Base-by-base conservation (phyloP, 2,329 filamentous ascomycete genomes). In the Ascochyta fabae region DNA sequence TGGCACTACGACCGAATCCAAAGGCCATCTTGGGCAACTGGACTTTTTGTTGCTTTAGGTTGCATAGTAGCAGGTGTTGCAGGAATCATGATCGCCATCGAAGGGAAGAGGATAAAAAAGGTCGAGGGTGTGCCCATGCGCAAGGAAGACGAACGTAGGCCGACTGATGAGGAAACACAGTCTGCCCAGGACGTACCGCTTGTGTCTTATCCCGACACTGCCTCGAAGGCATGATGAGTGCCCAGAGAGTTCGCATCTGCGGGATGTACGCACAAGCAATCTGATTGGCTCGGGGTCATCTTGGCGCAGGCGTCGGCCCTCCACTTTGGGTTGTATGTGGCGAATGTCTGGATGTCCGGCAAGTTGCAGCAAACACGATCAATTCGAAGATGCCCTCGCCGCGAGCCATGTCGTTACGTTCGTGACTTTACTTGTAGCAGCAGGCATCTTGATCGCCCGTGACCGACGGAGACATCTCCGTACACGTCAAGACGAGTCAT, bases 1-100 rank as follows among this genome's bases (percentile, higher is more conserved):
- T 96, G 90, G 90, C 87, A 85, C 2, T 80, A 90, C 75, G 89
- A 91, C 69, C 80, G 90, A 19, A 88, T 87, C 67, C 77, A 88
- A 22, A 81, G 92, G n/a, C 91, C 92, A 0, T 84, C 84, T 22
- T 96, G 91, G 91, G 84, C 87, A 10, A 93, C 90, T 0, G 92
- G 91, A 1, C 75, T 92, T 0, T 91, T 95, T 68, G 88, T 96
- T 16, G 89, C 84, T 2, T 70, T 94, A 6, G 91, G 86, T 3
- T 92, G 87, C 67, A 80, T 87, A 19, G 86, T 89, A 5, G 88
- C 88, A 7, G 88, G 83, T 15, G 70, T 84, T 22, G 91, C 86
- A 15, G 91, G 91, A 3, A 76, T 88, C 31, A 83, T 91, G 70
- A 87, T 87, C 75, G 91, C 88, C 59, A 64, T 85, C 22, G 90